These are phyloP conservation scores for Aspergillus neotritici DNA, from an alignment of 2,329 filamentous ascomycete genomes.

Conservation along the genomic window DNA sequence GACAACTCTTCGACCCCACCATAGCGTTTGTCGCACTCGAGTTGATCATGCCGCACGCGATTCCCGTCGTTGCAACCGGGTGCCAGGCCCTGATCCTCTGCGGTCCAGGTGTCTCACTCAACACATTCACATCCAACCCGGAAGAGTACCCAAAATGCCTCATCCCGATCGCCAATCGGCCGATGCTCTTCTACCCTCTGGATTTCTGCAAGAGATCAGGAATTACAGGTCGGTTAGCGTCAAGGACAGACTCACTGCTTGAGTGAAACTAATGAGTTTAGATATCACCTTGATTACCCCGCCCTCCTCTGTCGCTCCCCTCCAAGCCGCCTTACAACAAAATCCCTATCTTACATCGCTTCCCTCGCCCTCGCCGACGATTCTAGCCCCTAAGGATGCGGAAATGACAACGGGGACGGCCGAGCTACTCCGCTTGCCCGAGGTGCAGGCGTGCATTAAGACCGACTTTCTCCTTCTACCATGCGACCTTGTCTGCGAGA, in stretches of 20 bases:
- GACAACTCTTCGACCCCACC: too few species aligned
- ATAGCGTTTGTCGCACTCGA: too few species aligned
- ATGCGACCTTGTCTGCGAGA: conserved; percentile 87
- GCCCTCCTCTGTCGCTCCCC: conserved; percentile 37
- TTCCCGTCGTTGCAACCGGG: conserved; percentile 52
- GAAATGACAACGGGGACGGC: conserved; percentile 84
- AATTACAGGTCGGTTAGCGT: conserved; percentile 34
- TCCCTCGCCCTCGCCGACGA: conserved; percentile 52
- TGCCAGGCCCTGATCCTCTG: conserved; percentile 47
- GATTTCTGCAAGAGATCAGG: conserved; percentile 48
- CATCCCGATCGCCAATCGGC: conserved; percentile 46
- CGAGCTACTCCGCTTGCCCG: conserved; percentile 76
- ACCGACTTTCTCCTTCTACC: conserved; percentile 86
- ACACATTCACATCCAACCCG: conserved; percentile 46
- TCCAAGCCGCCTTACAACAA: conserved; percentile 44
- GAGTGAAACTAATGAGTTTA: conserved; percentile 13
- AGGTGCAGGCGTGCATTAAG: conserved; percentile 71
- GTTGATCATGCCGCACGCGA: conserved; percentile 25
- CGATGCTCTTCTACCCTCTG: conserved; percentile 47
- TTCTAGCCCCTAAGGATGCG: conserved; percentile 70
- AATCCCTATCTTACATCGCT: conserved; percentile 48
- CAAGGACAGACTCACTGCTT: background rate
- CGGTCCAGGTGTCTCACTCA: conserved; percentile 45
- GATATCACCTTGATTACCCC: conserved; percentile 47
- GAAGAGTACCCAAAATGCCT: conserved; percentile 46